Conservation (phyloP, 2,329 filamentous ascomycete species). For the Fusarium nanum region DNA sequence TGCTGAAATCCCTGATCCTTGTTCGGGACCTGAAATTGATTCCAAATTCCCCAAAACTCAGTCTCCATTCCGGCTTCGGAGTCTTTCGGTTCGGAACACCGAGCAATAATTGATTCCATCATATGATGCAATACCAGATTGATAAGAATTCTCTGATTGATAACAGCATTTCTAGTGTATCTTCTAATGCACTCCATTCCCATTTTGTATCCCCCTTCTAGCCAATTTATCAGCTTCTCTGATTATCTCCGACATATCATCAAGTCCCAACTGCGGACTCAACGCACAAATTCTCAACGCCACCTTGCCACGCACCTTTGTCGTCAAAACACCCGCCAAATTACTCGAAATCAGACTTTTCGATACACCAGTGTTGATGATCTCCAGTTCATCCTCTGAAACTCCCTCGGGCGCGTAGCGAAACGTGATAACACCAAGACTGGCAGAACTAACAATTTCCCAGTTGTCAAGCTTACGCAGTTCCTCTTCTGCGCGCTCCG, state of each 20-base stretch:
- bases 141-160: constrained; percentile 11
- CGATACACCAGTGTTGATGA: not conserved
- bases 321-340: constrained; percentile 6
- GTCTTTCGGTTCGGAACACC: constrained; percentile 16
- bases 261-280: constrained; percentile 4
- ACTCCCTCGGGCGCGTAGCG: constrained; percentile 16
- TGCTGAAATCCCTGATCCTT: constrained; percentile 14
- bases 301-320: constrained; percentile 13
- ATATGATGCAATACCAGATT: not conserved
- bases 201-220: not conserved
- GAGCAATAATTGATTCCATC: not conserved
- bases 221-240: constrained; percentile 5
- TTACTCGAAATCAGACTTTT: constrained; percentile 22
- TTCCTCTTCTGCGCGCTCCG: constrained; percentile 37
- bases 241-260: constrained; percentile 20
- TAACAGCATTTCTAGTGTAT: not conserved
- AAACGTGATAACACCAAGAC: constrained; percentile 40
- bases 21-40: constrained; percentile 14
- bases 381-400: not conserved
- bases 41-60: constrained; percentile 4
- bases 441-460: constrained; percentile 42
- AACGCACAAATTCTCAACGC: constrained; percentile 4
- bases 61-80: constrained; percentile 14
- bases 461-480: constrained; percentile 31
- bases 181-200: not conserved